Evolutionary conservation across 2,329 filamentous ascomycete genomes (phyloP), one percentile per base, ranked within the genome.

Genomic region (Botryotinia globosa): DNA sequence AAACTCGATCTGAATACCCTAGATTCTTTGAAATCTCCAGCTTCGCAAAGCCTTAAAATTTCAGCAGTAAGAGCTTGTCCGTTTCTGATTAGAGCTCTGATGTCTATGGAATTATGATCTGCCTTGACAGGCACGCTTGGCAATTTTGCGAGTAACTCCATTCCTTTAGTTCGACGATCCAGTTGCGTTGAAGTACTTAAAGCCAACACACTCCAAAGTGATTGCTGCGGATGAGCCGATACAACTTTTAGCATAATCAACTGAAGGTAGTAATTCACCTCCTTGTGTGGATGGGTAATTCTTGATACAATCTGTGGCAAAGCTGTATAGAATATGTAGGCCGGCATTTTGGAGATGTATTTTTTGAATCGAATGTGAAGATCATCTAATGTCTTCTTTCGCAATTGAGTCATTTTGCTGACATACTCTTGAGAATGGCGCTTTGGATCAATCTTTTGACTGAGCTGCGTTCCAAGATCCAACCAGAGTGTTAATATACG

Each of bases 271-370:
- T 91, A 89, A 82, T 93, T 97, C 2, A 97, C 94, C 1, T 90
- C 88, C 6, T 82, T 82, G 80, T 97, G 93, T 1, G 91, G 90
- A 82, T 99, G 96, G 63, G 92, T 93, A 78, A 99, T 98, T 45
- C 96, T 91, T n/a, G 95, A 96, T 72, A 99, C 92, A 74, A 99
- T 92, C 82, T 99, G 96, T 8, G 96, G 92, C 59, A 99, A 85
- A 9, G 95, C 86, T 3, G 91, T 92, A 80, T 94, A 95, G 81
- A 94, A 94, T 45, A 94, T 88, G 78, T 92, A 94, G 1, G 91
- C 88, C 3, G 92, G 92, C 74, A 94, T 85, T 8, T 89, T 87
- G 34, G 86, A 82, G 29, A 95, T 87, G 80, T 97, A 94, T 82
- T 95, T 97, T 80, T 90, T 89, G 74, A 98, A 84, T 75, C 94